These are phyloP conservation scores for Vitis vinifera DNA, from an alignment of 164 flowering plant genomes.

Conservation along the genomic window ASM3070453v1 NC_081816.1:6571001-6571500, in stretches of 20 bases:
- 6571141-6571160: neutral
- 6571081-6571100: no score
- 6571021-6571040: no score
- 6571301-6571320: conserved; percentile 55
- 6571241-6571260: conserved; percentile 91
- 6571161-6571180: no score
- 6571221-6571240: conserved; percentile 2
- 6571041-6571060: no score
- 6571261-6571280: conserved; percentile 79
- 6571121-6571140: neutral
- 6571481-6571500: conserved; percentile 30
- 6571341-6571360: conserved; percentile 27
- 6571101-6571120: no score
- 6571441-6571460: conserved; percentile 34
- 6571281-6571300: conserved; percentile 67
- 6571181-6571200: no score
- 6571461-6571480: conserved; percentile 37
- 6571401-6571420: no score
- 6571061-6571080: no score
- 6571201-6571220: no score
- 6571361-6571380: no score
- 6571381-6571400: no score
- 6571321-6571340: conserved; percentile 64
- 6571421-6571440: neutral
- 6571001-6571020: no score